Conservation (phyloP, 306 rosid genomes). For the Corylus avellana region DNA sequence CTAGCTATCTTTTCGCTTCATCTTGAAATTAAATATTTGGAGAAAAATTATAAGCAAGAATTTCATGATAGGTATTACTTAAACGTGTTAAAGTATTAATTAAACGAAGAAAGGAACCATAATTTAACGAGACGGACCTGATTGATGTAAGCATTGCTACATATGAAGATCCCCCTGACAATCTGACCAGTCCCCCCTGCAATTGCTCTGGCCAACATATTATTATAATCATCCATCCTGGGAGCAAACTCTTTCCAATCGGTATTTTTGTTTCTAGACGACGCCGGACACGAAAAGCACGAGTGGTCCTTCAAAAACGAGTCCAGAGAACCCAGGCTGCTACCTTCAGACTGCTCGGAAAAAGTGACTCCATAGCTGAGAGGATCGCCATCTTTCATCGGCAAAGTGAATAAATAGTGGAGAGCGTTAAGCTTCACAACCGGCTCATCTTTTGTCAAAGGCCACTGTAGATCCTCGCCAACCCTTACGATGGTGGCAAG, state of each 20-base stretch:
- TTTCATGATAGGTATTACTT: neutral
- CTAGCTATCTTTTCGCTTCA: too few relatives aligned
- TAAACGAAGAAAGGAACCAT: too few relatives aligned
- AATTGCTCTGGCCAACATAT: conserved; percentile 72
- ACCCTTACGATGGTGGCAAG: conserved; percentile 75
- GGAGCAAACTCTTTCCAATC: conserved; percentile 98
- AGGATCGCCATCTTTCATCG: conserved; percentile 77
- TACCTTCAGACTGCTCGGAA: conserved; percentile 37
- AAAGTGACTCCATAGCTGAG: conserved; percentile 90
- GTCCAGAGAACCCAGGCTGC: conserved; percentile 56
- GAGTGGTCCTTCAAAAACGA: conserved; percentile 62
- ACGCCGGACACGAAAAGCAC: conserved; percentile 64
- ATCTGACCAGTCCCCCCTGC: conserved; percentile 95
- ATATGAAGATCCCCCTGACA: conserved; percentile 83
- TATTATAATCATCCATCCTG: conserved; percentile 74
- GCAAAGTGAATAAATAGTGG: conserved; percentile 73
- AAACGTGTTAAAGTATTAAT: too few relatives aligned
- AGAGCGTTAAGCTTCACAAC: conserved; percentile 76
- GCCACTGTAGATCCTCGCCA: conserved; percentile 82
- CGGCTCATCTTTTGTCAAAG: conserved; percentile 95
- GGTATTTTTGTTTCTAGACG: conserved; percentile 43
- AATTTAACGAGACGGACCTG: conserved; percentile 48
- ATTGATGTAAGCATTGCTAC: conserved; percentile 90
- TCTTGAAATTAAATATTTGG: neutral
- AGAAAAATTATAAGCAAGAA: conserved; percentile 5